phyloP scores from a whole-genome alignment of 2,329 filamentous ascomycete genomes.

The Lachnellula arida region DNA sequence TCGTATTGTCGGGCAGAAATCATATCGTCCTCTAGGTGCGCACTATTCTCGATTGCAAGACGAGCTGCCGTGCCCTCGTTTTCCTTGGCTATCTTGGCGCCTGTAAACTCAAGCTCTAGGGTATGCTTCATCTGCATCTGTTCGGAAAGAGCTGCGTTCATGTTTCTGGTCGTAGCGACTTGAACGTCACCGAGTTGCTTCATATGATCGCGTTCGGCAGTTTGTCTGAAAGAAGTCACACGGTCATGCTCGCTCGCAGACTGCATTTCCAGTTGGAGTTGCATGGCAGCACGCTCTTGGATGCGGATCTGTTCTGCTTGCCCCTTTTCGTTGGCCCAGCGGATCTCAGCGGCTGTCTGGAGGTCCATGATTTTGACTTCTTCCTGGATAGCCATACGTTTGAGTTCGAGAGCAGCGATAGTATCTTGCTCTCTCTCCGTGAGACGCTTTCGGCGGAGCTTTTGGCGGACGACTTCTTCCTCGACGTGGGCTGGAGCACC shows the following conservation, averaged over 20 bases:
- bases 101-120: slow-evolving; percentile 12
- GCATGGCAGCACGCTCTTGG: slow-evolving; percentile 1
- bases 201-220: slow-evolving; percentile 3
- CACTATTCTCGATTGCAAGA: not conserved
- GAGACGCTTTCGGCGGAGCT: slow-evolving; percentile 9
- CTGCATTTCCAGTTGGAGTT: slow-evolving; percentile 6
- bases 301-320: slow-evolving; percentile 3
- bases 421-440: slow-evolving; percentile 11
- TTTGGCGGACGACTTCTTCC: slow-evolving; percentile 13
- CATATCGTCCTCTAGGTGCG: not conserved
- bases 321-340: slow-evolving; percentile 2
- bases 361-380: slow-evolving; percentile 12
- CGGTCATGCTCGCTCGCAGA: slow-evolving; percentile 3
- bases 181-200: slow-evolving; percentile 5
- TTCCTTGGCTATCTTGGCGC: slow-evolving; percentile 5
- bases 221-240: not conserved
- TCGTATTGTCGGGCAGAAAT: not conserved
- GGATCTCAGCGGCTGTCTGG: slow-evolving; percentile 6
- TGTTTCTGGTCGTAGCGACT: not conserved
- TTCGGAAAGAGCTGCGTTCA: slow-evolving; percentile 6
- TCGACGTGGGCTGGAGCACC: slow-evolving; percentile 12
- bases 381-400: slow-evolving; percentile 2
- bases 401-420: slow-evolving; percentile 6
- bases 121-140: slow-evolving; percentile 1
- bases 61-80: slow-evolving; percentile 18